Evolutionary conservation across 148 eudicot species (phyloP).

Genomic region (Persicaria tinctoria): DNA sequence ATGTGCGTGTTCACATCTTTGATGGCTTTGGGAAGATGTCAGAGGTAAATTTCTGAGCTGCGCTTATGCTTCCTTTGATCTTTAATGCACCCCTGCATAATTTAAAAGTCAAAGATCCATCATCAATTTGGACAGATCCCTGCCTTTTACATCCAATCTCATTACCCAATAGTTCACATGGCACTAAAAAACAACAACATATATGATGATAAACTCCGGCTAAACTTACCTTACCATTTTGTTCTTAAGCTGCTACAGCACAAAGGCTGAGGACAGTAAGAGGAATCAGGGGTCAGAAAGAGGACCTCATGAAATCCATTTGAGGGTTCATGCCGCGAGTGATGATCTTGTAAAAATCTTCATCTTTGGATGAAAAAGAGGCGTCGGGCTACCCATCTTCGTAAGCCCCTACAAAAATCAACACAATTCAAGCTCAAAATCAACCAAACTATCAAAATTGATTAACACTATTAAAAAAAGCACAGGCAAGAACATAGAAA

Average conservation of each 20-base stretch:
- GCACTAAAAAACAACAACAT: neutral
- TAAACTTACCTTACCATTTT: neutral
- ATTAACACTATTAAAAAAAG: neutral
- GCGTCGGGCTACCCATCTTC: constrained; percentile 96
- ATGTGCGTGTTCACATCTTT: constrained; percentile 51
- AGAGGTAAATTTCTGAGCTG: constrained; percentile 92
- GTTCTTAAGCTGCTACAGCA: neutral
- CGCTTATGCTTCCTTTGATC: constrained; percentile 84
- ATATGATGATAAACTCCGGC: neutral
- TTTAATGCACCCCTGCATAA: constrained; percentile 72
- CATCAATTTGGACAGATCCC: neutral
- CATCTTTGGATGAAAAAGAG: constrained; percentile 74
- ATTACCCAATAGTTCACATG: neutral
- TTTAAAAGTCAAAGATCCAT: neutral
- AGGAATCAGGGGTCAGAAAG: neutral
- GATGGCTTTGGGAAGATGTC: constrained; percentile 96
- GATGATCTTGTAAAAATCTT: constrained; percentile 78
- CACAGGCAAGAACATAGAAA: neutral
- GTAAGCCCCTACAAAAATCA: constrained; percentile 43
- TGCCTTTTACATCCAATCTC: neutral
- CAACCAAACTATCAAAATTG: neutral
- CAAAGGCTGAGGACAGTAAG: neutral
- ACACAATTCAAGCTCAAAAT: constrained; percentile 13
- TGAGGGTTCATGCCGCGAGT: constrained; percentile 96
- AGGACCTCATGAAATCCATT: constrained; percentile 83